These are phyloP conservation scores for Diplosphaera chodatii DNA, from an alignment of 139 green algal genomes.

Conservation along the genomic window DNA sequence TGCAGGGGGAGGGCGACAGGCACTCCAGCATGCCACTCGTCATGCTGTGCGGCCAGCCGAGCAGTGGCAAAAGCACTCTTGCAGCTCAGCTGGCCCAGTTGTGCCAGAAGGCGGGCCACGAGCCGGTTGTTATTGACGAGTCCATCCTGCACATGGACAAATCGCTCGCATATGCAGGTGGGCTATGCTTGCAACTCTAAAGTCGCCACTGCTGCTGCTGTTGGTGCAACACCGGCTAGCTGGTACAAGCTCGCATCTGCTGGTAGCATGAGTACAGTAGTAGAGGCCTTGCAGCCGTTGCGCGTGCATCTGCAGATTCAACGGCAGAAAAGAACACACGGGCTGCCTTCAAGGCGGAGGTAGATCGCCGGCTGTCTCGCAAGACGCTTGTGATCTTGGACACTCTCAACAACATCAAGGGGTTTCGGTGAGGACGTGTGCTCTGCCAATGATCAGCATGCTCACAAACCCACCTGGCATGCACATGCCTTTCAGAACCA, in stretches of 20 bases:
- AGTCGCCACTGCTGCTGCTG: too few relatives aligned
- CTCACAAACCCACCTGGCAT: too few relatives aligned
- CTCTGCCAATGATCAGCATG: too few relatives aligned
- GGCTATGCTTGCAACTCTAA: slow-evolving; percentile 1
- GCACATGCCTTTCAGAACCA: too few relatives aligned
- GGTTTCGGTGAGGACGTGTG: slow-evolving; percentile 32
- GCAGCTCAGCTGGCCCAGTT: slow-evolving; percentile 33
- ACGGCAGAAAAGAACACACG: slow-evolving; percentile 77
- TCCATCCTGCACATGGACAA: slow-evolving; percentile 55
- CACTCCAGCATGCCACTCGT: slow-evolving; percentile 72
- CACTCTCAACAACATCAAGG: slow-evolving; percentile 94
- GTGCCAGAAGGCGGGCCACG: slow-evolving; percentile 22
- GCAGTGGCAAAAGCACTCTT: slow-evolving; percentile 71
- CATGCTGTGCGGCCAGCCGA: slow-evolving; percentile 75
- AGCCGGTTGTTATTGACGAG: slow-evolving; percentile 69
- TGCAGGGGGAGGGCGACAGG: too few relatives aligned
- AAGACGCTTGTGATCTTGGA: slow-evolving; percentile 76
- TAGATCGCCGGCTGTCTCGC: slow-evolving; percentile 57
- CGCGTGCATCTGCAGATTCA: slow-evolving; percentile 54
- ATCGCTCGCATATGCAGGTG: slow-evolving; percentile 63
- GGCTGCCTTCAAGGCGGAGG: slow-evolving; percentile 55
- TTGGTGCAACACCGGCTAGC: too few relatives aligned
- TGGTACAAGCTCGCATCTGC: too few relatives aligned
- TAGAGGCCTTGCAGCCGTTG: too few relatives aligned
- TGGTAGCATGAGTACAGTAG: too few relatives aligned